These are phyloP conservation scores for Cutaneotrichosporon sp. DNA, from an alignment of 1,284 basidiomycete species.

Conservation along the genomic window DNA sequence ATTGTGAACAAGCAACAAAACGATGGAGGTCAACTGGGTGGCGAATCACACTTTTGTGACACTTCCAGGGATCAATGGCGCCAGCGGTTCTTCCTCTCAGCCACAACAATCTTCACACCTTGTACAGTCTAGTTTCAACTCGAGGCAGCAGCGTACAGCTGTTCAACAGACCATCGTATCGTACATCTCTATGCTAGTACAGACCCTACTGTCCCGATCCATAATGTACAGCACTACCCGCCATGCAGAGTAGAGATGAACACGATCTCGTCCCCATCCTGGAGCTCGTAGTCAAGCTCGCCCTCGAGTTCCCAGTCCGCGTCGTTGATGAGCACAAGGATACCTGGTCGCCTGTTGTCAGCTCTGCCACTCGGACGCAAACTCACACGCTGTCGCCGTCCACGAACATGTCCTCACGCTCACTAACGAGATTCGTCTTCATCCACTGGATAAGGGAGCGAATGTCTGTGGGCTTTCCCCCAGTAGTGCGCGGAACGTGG, in stretches of 20 bases:
- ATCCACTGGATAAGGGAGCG: slow-evolving; percentile 77
- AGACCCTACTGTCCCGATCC: neutral
- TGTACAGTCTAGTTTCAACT: neutral
- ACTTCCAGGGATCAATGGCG: neutral
- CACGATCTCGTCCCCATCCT: slow-evolving; percentile 82
- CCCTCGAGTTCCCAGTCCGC: slow-evolving; percentile 98
- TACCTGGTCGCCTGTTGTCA: slow-evolving; percentile 77
- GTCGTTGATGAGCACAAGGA: slow-evolving; percentile 92
- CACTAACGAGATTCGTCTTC: slow-evolving; percentile 72
- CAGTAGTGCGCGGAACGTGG: slow-evolving; percentile 59
- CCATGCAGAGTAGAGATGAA: slow-evolving; percentile 97
- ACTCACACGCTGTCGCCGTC: slow-evolving; percentile 85
- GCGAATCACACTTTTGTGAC: slow-evolving; percentile 1
- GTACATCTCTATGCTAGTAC: slow-evolving; percentile 3
- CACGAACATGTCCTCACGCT: slow-evolving; percentile 84
- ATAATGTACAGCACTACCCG: slow-evolving; percentile 56
- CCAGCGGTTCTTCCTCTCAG: neutral
- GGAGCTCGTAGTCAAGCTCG: slow-evolving; percentile 79
- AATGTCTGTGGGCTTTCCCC: slow-evolving; percentile 61
- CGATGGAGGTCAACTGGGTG: neutral
- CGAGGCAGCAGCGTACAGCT: neutral
- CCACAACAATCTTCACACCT: neutral
- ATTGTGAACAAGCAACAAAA: neutral
- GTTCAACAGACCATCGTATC: neutral
- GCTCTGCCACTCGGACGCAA: neutral